phyloP scores from a whole-genome alignment of 345 rosid genomes.

The Tarenaya hassleriana region DNA sequence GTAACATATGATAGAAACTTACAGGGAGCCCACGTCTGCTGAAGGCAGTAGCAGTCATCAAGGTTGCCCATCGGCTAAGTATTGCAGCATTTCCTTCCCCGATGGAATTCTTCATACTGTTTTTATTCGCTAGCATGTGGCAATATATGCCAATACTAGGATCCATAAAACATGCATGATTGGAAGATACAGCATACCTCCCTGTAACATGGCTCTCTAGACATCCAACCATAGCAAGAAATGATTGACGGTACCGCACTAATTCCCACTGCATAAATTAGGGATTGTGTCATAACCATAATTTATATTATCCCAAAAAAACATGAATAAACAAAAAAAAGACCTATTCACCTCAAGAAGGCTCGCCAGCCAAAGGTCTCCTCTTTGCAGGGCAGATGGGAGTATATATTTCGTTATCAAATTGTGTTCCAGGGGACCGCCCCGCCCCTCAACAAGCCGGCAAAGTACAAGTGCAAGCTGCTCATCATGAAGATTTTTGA shows the following conservation, averaged over 20 bases:
- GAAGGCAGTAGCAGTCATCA: constrained; percentile 69
- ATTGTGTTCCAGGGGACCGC: constrained; percentile 63
- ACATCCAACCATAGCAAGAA: constrained; percentile 57
- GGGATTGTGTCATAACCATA: constrained; percentile 17
- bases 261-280: constrained; percentile 75
- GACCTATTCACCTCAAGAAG: constrained; percentile 56
- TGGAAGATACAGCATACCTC: constrained; percentile 42
- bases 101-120: constrained; percentile 50
- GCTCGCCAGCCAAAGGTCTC: constrained; percentile 81
- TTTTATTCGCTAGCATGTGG: constrained; percentile 47
- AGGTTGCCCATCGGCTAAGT: constrained; percentile 74
- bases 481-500: constrained; percentile 80
- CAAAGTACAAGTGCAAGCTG: constrained; percentile 90
- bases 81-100: constrained; percentile 63
- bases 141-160: constrained; percentile 76
- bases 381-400: constrained; percentile 68
- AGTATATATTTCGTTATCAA: constrained; percentile 58
- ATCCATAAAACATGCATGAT: constrained; percentile 60
- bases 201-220: constrained; percentile 30
- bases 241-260: constrained; percentile 62
- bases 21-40: constrained; percentile 86
- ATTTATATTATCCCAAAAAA: constrained; percentile 11
- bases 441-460: constrained; percentile 71
- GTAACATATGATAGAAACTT: constrained; percentile 32
- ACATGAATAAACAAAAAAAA: constrained; percentile 2